Evolutionary conservation across 768 basidiomycete species (phyloP), one percentile per base, ranked within the genome.

Genomic region (Lyophyllum atratum): DNA sequence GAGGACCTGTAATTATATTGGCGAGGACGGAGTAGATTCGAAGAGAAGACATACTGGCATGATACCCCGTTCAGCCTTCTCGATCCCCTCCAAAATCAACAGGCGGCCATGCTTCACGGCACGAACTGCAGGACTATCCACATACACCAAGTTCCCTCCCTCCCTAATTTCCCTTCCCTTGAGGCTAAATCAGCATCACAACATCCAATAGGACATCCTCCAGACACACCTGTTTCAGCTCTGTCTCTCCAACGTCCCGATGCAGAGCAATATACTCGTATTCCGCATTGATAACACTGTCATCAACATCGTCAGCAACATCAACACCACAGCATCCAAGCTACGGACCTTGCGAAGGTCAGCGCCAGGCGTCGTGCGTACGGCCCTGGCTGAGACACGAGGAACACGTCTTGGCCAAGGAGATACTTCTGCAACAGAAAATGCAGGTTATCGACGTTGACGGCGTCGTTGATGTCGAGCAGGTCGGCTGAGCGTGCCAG

Each of bases 31-130:
- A 14, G 12, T 44, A 6, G n/a, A 47, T 8, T 52, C 4, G 44
- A 15, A 42, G n/a, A 10, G 44, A 31, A 19, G 2, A 71, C 81
- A 28, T 65, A 85, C 84, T 15, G 86, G 86, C 85, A 87, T 87
- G 25, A 87, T 89, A 26, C 86, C 86, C 22, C 86, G 78, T 62
- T 87, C 86, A 6, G 86, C 86, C 68, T 87, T 87, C 66, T 89
- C 86, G 65, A 87, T 83, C 19, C 86, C 86, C 64, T 89, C 86
- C 46, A 87, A 68, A 48, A 89, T 86, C 24, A 89, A 74, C 24
- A 89, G 65, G 1, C 86, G 79, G 7, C 86, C 86, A 62, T 83
- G 74, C 63, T 87, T 89, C 21, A 83, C 86, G 4, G 86, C 86
- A 44, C 79, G 79, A 0, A 87, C 86, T 0, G 85, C 83, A 3